A percentile compares a stretch with the other conserved stretches of the same genome.
These are phyloP conservation scores for Beverwykella pulmonaria DNA, from an alignment of 495 filamentous ascomycete species.

Conservation along the genomic window DNA sequence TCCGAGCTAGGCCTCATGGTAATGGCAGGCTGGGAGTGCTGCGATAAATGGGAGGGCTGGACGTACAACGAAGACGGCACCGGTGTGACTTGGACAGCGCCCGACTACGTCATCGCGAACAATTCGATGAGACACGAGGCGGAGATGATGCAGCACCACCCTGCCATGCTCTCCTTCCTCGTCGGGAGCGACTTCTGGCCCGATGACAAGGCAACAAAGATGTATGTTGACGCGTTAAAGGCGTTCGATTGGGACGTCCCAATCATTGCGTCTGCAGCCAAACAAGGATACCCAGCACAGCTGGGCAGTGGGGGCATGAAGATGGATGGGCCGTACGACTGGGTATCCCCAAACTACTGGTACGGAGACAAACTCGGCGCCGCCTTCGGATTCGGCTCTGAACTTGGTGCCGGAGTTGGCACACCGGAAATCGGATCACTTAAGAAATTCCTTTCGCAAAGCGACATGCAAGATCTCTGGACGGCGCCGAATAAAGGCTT, in stretches of 20 bases:
- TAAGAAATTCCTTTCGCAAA: conserved; percentile 55
- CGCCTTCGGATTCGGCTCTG: conserved; percentile 66
- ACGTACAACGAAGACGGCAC: conserved; percentile 59
- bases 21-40: conserved; percentile 68
- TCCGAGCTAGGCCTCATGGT: conserved; percentile 65
- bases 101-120: conserved; percentile 59
- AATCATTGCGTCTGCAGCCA: conserved; percentile 60
- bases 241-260: conserved; percentile 60
- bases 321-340: conserved; percentile 71
- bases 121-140: conserved; percentile 62
- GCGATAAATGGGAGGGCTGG: conserved; percentile 71
- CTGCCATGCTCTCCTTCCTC: conserved; percentile 59
- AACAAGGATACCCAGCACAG: conserved; percentile 55
- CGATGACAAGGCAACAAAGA: conserved; percentile 55
- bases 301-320: conserved; percentile 64
- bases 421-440: conserved; percentile 61
- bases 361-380: conserved; percentile 56
- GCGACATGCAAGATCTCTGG: conserved; percentile 60
- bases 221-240: conserved; percentile 55
- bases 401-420: conserved; percentile 63
- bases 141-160: conserved; percentile 45
- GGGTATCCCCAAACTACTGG: conserved; percentile 69
- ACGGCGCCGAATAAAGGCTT: conserved; percentile 53
- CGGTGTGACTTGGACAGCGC: conserved; percentile 53
- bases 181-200: conserved; percentile 68